These are phyloP conservation scores for Curvularia spicifera DNA, from an alignment of 2,329 filamentous ascomycete genomes.

Conservation along the genomic window DNA sequence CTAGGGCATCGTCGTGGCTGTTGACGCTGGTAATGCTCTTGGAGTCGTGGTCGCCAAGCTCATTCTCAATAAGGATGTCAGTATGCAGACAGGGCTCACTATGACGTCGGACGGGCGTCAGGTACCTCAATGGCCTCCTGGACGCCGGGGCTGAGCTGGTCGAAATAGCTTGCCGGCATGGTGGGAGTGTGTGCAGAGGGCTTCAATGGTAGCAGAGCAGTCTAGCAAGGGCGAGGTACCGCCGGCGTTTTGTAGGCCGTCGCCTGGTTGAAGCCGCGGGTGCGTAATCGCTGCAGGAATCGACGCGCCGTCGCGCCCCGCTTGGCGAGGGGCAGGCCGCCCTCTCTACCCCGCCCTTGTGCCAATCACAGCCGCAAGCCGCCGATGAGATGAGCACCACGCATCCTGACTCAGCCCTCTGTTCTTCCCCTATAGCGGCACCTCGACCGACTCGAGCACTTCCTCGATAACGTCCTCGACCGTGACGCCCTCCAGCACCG, in stretches of 20 bases:
- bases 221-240: slow-evolving; percentile 2
- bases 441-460: slow-evolving; percentile 63
- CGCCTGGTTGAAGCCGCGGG: slow-evolving; percentile 8
- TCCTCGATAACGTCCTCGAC: slow-evolving; percentile 65
- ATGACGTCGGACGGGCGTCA: slow-evolving; percentile 25
- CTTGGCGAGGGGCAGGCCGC: slow-evolving; percentile 24
- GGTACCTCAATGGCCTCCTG: slow-evolving; percentile 38
- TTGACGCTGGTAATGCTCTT: slow-evolving; percentile 35
- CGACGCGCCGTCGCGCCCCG: slow-evolving; percentile 13
- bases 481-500: slow-evolving; percentile 66
- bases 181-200: neutral
- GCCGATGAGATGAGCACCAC: slow-evolving; percentile 33
- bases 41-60: slow-evolving; percentile 36
- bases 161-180: slow-evolving; percentile 35
- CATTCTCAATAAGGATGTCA: slow-evolving; percentile 48
- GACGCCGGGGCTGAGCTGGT: slow-evolving; percentile 22
- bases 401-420: slow-evolving; percentile 37
- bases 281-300: slow-evolving; percentile 14
- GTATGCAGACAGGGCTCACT: slow-evolving; percentile 16
- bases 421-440: slow-evolving; percentile 54
- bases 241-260: slow-evolving; percentile 12
- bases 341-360: slow-evolving; percentile 26
- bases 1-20: slow-evolving; percentile 52
- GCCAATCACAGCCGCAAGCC: slow-evolving; percentile 25
- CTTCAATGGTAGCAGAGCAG: neutral